phyloP scores from a whole-genome alignment of 1,284 basidiomycete species.

The Sphagnurus paluster region DNA sequence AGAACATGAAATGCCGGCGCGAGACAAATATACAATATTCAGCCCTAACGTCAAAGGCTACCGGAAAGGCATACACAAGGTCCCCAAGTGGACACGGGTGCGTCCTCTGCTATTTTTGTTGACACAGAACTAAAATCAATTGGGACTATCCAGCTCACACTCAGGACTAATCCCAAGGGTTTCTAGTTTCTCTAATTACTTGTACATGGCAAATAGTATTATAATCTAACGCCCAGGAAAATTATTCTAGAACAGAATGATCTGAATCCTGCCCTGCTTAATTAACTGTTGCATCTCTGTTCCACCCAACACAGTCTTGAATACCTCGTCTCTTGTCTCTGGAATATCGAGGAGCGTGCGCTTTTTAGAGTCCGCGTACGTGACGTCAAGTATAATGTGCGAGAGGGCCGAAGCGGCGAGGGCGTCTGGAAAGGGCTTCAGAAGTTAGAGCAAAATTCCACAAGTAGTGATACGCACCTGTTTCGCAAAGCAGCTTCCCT shows the following conservation, averaged over 20 bases:
- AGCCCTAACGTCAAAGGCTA: slow-evolving; percentile 72
- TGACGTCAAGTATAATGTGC: slow-evolving; percentile 78
- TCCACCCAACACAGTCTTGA: slow-evolving; percentile 67
- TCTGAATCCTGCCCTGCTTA: slow-evolving; percentile 67
- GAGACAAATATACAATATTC: slow-evolving; percentile 97
- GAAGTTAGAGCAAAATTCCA: background rate
- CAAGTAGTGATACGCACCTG: slow-evolving; percentile 49
- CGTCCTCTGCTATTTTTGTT: slow-evolving; percentile 28
- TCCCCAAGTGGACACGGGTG: slow-evolving; percentile 92
- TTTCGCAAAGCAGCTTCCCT: slow-evolving; percentile 76
- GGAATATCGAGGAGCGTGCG: slow-evolving; percentile 76
- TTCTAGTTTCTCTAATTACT: slow-evolving; percentile 54
- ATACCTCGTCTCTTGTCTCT: slow-evolving; percentile 80
- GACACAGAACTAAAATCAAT: slow-evolving; percentile 13
- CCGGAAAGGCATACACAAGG: slow-evolving; percentile 94
- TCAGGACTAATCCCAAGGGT: slow-evolving; percentile 85
- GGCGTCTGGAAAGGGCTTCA: slow-evolving; percentile 48
- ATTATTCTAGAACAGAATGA: slow-evolving; percentile 65
- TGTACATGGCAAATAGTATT: slow-evolving; percentile 9
- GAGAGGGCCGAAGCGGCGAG: slow-evolving; percentile 70
- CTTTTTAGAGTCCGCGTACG: slow-evolving; percentile 72
- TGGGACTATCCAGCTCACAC: slow-evolving; percentile 59
- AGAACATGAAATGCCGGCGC: slow-evolving; percentile 83
- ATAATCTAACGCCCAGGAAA: slow-evolving; percentile 5
- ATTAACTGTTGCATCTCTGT: slow-evolving; percentile 62